Evolutionary conservation across 441 rosid genomes (phyloP), one percentile per base, ranked within the genome.

Genomic region (Eutrema salsugineum): DNA sequence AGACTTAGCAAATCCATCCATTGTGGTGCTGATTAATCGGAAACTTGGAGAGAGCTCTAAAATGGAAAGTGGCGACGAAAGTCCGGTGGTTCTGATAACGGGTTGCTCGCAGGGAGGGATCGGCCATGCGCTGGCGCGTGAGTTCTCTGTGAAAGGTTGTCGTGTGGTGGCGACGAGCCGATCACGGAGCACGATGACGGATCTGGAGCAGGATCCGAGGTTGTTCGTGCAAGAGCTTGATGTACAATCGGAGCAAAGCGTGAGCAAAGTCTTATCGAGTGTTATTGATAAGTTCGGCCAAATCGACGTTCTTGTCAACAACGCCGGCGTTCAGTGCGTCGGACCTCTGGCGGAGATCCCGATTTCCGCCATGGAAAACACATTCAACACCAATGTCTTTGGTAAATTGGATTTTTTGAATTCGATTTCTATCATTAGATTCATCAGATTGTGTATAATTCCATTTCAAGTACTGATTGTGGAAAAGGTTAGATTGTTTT

Each of bases 21-120:
- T 35, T 11, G 39, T 35, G n/a, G n/a, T n/a, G n/a, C n/a, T n/a
- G n/a, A n/a, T n/a, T n/a, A n/a, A n/a, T n/a, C n/a, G n/a, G n/a
- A 57, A 38, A 58, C 48, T 9, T 50, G 4, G 59, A 39, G 39
- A 53, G 14, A 11, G 22, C 20, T 61, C 10, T 17, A 20, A 24
- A 39, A 86, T 88, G 89, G 94, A 76, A 32, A 54, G 64, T 17
- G 64, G 53, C 15, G 68, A 58, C 19, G 73, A 66, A 48, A 73
- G 75, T 1, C 85, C 82, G 50, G 95, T 94, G 77, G 92, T 94
- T 40, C 68, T 91, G 46, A 85, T 94, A 55, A 87, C 97, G 3
- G 96, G 99, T 9, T 94, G 97, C 75, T 80, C 87, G 10, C 77
- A 83, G 16, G 98, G 99, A 42, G 97, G 97, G 0, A 94, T 94